A percentile compares a stretch with the other conserved stretches of the same genome.
Conservation (phyloP, 208 protist genomes). For the Acanthamoeba divionensis region DNA sequence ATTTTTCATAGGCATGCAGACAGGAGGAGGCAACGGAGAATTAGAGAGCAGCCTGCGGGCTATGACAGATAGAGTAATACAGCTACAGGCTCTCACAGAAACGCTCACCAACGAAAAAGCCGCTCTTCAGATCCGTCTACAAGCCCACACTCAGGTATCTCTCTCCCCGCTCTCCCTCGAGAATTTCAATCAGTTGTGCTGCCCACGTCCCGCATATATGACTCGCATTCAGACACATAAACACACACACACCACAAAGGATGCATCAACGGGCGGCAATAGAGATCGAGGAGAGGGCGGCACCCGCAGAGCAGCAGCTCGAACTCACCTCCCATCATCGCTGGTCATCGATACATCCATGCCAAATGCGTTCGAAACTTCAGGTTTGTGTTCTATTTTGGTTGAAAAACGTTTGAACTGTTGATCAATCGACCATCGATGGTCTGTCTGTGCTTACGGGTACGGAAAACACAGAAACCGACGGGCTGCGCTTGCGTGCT, state of each 20-base stretch:
- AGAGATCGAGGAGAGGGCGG: not conserved
- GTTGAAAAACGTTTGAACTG: too few species aligned
- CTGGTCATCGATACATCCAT: too few species aligned
- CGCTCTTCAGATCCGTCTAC: not conserved
- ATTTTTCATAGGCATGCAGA: too few species aligned
- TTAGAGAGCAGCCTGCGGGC: not conserved
- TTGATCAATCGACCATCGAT: too few species aligned
- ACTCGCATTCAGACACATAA: too few species aligned
- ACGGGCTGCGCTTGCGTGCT: not conserved
- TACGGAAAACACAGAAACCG: not conserved
- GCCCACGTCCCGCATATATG: not conserved
- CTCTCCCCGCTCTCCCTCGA: not conserved
- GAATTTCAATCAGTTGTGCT: not conserved
- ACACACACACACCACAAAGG: too few species aligned
- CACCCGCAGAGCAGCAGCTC: not conserved
- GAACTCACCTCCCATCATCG: too few species aligned
- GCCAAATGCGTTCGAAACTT: too few species aligned
- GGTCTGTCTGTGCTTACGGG: too few species aligned
- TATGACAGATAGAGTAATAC: not conserved
- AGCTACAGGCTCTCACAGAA: not conserved
- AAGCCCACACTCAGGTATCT: not conserved
- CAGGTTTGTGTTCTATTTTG: too few species aligned
- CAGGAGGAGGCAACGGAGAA: too few species aligned
- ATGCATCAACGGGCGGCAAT: not conserved
- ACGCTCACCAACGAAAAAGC: not conserved